Evolutionary conservation across 2,329 filamentous ascomycete genomes (phyloP).

Genomic region (Beauveria australis): DNA sequence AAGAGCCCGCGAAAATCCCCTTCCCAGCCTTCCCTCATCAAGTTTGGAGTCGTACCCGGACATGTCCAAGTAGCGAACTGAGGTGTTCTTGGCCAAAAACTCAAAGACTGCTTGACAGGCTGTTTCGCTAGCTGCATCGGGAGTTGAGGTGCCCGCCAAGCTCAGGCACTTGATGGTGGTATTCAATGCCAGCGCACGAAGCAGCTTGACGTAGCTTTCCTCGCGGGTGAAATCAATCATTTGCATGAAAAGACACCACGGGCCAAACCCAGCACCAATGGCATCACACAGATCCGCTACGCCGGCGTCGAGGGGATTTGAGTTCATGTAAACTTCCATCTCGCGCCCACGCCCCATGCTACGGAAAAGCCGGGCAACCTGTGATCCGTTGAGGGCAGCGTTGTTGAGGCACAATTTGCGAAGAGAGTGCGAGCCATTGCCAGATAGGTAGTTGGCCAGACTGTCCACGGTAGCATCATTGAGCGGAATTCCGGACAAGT

Average conservation of each 20-base stretch:
- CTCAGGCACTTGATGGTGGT: constrained; percentile 43
- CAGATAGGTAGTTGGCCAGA: constrained; percentile 38
- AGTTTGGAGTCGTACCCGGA: constrained; percentile 50
- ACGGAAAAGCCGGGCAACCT: constrained; percentile 42
- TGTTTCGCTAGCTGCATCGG: constrained; percentile 36
- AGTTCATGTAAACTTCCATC: constrained; percentile 40
- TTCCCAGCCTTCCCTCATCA: constrained; percentile 48
- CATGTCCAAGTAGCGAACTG: constrained; percentile 45
- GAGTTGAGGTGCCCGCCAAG: constrained; percentile 45
- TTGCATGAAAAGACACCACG: constrained; percentile 42
- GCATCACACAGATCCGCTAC: constrained; percentile 42
- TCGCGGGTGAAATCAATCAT: constrained; percentile 51
- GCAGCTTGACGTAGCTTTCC: constrained; percentile 40
- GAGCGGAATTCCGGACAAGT: constrained; percentile 47
- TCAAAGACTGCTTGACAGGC: constrained; percentile 40
- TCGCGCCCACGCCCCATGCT: constrained; percentile 40
- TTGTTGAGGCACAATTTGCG: constrained; percentile 40
- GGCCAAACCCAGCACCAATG: constrained; percentile 38
- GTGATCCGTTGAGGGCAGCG: constrained; percentile 42
- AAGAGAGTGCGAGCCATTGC: constrained; percentile 31
- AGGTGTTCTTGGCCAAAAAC: constrained; percentile 43
- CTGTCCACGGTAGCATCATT: constrained; percentile 40
- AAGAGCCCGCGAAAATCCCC: constrained; percentile 43
- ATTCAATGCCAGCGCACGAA: constrained; percentile 42
- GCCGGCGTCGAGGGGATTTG: constrained; percentile 44